Evolutionary conservation across 352 stramenopile genomes (phyloP).

Genomic region (Aphanomyces invadans): DNA sequence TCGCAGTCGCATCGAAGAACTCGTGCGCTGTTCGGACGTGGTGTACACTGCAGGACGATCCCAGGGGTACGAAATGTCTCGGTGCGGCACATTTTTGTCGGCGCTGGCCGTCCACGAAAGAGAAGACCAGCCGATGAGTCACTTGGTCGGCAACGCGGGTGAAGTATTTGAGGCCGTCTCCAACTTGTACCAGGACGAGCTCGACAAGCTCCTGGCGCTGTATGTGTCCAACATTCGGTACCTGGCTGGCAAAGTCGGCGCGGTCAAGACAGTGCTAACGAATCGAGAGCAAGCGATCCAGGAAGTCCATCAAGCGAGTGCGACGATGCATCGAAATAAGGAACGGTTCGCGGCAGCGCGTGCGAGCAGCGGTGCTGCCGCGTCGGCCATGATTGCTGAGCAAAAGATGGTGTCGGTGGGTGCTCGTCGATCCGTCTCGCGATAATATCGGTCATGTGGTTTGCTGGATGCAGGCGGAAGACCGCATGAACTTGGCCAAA

Average conservation of each 20-base stretch:
- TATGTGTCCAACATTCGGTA: slow-evolving; percentile 84
- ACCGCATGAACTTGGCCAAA: slow-evolving; percentile 79
- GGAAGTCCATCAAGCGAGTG: slow-evolving; percentile 83
- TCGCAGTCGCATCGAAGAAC: slow-evolving; percentile 70
- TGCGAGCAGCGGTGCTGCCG: slow-evolving; percentile 72
- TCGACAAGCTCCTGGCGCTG: slow-evolving; percentile 78
- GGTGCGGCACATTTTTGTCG: slow-evolving; percentile 77
- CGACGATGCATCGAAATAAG: slow-evolving; percentile 85
- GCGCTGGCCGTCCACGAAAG: slow-evolving; percentile 70
- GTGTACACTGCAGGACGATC: slow-evolving; percentile 69
- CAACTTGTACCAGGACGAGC: slow-evolving; percentile 81
- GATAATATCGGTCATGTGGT: neutral
- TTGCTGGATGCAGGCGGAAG: slow-evolving; percentile 43
- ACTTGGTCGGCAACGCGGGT: slow-evolving; percentile 52
- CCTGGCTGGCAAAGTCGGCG: slow-evolving; percentile 74
- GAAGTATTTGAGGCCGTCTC: slow-evolving; percentile 81
- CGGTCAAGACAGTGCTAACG: slow-evolving; percentile 82
- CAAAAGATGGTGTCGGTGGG: slow-evolving; percentile 81
- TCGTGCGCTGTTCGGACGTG: slow-evolving; percentile 73
- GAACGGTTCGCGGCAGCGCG: slow-evolving; percentile 76
- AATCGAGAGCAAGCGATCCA: slow-evolving; percentile 80
- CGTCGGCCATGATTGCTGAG: slow-evolving; percentile 78
- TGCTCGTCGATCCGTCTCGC: neutral
- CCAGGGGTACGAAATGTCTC: slow-evolving; percentile 81
- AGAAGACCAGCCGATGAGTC: slow-evolving; percentile 61